These are phyloP conservation scores for Fragilaria radians DNA, from an alignment of 108 stramenopile genomes.

Conservation along the genomic window DNA sequence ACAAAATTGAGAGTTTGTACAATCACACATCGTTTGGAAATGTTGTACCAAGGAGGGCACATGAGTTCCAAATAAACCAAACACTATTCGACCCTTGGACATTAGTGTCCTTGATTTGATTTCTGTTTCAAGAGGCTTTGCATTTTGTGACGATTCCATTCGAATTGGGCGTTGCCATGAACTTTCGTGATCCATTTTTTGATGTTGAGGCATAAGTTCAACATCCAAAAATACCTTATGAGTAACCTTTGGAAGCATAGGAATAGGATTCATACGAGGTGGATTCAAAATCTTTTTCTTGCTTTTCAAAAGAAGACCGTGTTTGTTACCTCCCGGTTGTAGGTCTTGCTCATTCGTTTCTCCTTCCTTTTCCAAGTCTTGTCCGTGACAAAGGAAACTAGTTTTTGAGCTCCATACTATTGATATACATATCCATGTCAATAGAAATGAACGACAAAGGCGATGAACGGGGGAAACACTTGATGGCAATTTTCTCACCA, in stretches of 20 bases:
- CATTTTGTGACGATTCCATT: slow-evolving; percentile 83
- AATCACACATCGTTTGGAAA: slow-evolving; percentile 72
- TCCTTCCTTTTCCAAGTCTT: too few species aligned
- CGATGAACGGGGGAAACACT: too few species aligned
- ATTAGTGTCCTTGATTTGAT: slow-evolving; percentile 73
- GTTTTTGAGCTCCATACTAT: too few species aligned
- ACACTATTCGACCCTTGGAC: slow-evolving; percentile 56
- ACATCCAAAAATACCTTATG: slow-evolving; percentile 70
- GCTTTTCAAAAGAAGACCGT: neutral
- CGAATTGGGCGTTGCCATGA: slow-evolving; percentile 56
- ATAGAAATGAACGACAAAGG: too few species aligned
- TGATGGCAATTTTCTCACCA: too few species aligned
- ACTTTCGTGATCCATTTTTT: slow-evolving; percentile 10
- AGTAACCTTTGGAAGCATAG: slow-evolving; percentile 59
- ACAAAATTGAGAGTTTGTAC: slow-evolving; percentile 24
- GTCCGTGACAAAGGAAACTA: too few species aligned
- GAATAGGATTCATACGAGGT: neutral
- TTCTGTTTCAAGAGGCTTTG: slow-evolving; percentile 88
- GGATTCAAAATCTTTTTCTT: neutral
- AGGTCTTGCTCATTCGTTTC: too few species aligned
- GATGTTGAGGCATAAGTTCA: slow-evolving; percentile 23
- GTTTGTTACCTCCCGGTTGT: neutral
- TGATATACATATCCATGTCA: too few species aligned
- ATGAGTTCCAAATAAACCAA: slow-evolving; percentile 87
- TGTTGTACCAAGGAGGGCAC: slow-evolving; percentile 92